Percentiles rank a stretch among this genome's conserved stretches.
Evolutionary conservation across 257 asterid genomes (phyloP).

Genomic region (Nicotiana obtusifolia): DNA sequence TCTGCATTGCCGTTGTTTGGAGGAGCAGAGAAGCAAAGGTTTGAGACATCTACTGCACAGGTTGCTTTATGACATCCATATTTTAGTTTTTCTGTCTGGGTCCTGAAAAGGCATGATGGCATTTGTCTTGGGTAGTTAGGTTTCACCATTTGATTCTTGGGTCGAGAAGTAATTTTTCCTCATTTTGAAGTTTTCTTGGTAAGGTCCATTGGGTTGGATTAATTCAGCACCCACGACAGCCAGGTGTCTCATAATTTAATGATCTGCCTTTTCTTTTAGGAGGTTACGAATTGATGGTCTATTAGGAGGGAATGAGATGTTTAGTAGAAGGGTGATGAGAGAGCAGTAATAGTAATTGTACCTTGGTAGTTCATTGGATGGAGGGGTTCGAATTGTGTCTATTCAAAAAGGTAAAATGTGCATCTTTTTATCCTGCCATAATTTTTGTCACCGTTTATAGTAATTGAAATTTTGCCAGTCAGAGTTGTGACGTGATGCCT

Average conservation of each 20-base stretch:
- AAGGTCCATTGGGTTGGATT: conserved; percentile 9
- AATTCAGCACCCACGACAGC: background rate
- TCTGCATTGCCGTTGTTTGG: background rate
- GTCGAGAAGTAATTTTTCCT: background rate
- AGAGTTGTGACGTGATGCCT: background rate
- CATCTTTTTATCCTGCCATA: background rate
- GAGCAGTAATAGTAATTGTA: background rate
- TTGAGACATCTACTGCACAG: conserved; percentile 25
- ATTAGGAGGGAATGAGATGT: conserved; percentile 3
- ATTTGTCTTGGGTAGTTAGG: background rate
- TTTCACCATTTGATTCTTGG: conserved; percentile 9
- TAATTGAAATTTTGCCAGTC: background rate
- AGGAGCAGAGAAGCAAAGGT: background rate
- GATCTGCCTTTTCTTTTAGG: background rate
- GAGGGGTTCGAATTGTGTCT: too few species aligned
- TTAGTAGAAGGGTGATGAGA: too few species aligned
- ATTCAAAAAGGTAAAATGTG: background rate
- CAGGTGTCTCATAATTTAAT: background rate
- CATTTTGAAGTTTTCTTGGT: background rate
- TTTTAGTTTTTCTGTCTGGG: conserved; percentile 5
- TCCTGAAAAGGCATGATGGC: conserved; percentile 10
- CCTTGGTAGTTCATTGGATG: background rate
- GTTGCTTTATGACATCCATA: conserved; percentile 8
- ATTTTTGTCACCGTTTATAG: background rate
- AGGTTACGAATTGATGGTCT: background rate